Conservation (phyloP, 2,329 filamentous ascomycete species). For the Aspergillaceae sp. region DNA sequence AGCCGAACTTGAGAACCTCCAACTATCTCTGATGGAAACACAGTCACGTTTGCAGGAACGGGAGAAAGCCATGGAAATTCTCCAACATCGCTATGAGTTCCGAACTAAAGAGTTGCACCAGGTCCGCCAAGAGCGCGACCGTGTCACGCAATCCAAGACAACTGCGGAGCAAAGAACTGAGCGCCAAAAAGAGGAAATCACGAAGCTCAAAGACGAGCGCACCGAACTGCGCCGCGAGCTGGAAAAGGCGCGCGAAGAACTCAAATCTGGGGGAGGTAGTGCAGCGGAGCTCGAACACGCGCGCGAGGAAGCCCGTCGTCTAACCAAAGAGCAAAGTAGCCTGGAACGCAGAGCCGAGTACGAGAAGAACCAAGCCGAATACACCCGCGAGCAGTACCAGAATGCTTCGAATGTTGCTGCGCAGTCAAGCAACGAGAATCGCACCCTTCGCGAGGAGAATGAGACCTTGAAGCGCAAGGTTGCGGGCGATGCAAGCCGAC, state of each 20-base stretch:
- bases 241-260: constrained; percentile 28
- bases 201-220: constrained; percentile 34
- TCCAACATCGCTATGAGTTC: constrained; percentile 40
- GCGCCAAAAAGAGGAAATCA: constrained; percentile 30
- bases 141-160: constrained; percentile 19
- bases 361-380: constrained; percentile 37
- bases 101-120: constrained; percentile 30
- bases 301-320: constrained; percentile 30
- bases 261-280: constrained; percentile 34
- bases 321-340: constrained; percentile 27
- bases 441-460: constrained; percentile 30
- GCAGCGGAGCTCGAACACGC: constrained; percentile 34
- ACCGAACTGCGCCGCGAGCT: constrained; percentile 30
- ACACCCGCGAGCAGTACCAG: constrained; percentile 40
- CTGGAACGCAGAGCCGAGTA: constrained; percentile 33
- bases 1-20: constrained; percentile 23
- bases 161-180: constrained; percentile 25
- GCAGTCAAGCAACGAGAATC: constrained; percentile 31
- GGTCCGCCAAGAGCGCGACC: constrained; percentile 29
- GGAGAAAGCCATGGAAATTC: constrained; percentile 22
- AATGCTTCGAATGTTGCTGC: constrained; percentile 37
- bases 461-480: constrained; percentile 29
- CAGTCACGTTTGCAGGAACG: constrained; percentile 24
- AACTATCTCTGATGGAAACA: constrained; percentile 17
- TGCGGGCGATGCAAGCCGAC: constrained; percentile 25